Evolutionary conservation across 75 land plant species (phyloP), one percentile per base, ranked within the genome.

Genomic region (Picea glauca): DNA sequence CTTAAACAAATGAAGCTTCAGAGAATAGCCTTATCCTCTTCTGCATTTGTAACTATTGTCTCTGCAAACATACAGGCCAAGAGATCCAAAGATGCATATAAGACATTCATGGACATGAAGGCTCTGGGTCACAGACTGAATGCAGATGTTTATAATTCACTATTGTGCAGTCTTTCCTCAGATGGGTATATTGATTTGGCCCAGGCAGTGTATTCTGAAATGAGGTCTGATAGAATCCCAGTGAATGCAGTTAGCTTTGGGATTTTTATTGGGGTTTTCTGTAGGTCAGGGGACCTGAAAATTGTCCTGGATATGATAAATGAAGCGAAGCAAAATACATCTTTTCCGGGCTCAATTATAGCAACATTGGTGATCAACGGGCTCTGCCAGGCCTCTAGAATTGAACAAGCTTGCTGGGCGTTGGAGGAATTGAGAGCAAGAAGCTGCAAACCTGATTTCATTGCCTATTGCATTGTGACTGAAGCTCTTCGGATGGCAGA

Each of bases 361-460:
- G 91, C 93, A 6, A 32, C 83, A 76, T 81, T 87, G 88, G 78
- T 91, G 11, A 63, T 85, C 58, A 81, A 85, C 61, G 89, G 86
- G 77, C 83, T 91, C 40, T 91, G 93, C 76, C 5, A 62, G 64
- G 84, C 20, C 5, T 62, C 62, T 13, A 79, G 85, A 58, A 72
- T 78, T 32, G 73, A 62, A 0, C 88, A 91, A 17, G 91, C 89
- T 58, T 85, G 78, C 38, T 23, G 12, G 68, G 80, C 74, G 1
- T 81, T 91, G 82, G 91, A 87, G 70, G 86, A 85, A 81, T 74
- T 91, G 58, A 85, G 91, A 76, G 79, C 13, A 18, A 87, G 87
- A 76, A 83, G 33, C 0, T 91, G 81, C n/a, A 91, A 89, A 60
- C 93, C 93, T 64, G 93, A 91, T 84, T 91, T 91, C 57, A 82